Evolutionary conservation across 108 stramenopile species (phyloP).

Genomic region (Seminavis robusta): DNA sequence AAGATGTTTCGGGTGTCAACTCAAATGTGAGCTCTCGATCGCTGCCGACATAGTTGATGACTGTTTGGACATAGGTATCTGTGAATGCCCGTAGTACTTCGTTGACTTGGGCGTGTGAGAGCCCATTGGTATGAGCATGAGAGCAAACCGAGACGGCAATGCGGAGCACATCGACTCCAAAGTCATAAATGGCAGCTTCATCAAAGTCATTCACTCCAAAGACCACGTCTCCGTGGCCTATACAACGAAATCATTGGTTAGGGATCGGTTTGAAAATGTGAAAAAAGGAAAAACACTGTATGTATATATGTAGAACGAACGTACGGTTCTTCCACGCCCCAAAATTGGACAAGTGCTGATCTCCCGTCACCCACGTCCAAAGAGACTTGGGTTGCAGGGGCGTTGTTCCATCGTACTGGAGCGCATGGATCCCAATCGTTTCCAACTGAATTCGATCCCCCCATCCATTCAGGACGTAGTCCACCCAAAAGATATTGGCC

Average conservation of each 20-base stretch:
- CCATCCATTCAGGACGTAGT: constrained; percentile 39
- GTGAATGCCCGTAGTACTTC: constrained; percentile 41
- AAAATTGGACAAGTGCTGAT: constrained; percentile 68
- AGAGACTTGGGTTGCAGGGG: constrained; percentile 31
- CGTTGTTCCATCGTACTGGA: constrained; percentile 32
- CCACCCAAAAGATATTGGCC: constrained; percentile 50
- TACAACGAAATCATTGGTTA: too few relatives aligned
- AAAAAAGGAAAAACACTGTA: too few relatives aligned
- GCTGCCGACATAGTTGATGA: constrained; percentile 46
- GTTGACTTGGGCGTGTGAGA: constrained; percentile 17
- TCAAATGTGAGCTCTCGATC: constrained; percentile 39
- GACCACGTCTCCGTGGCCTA: constrained; percentile 49
- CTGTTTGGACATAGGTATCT: constrained; percentile 42
- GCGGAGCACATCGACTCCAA: constrained; percentile 58
- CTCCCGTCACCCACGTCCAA: constrained; percentile 69
- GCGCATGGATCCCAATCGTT: constrained; percentile 21
- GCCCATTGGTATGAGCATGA: constrained; percentile 51
- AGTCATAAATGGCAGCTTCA: constrained; percentile 62
- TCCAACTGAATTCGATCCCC: constrained; percentile 12
- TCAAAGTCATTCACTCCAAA: constrained; percentile 72
- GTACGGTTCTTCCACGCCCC: constrained; percentile 58
- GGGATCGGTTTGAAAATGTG: too few relatives aligned
- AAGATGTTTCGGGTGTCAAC: constrained; percentile 36
- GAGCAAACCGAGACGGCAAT: constrained; percentile 50
- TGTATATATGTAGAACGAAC: too few relatives aligned